Base-by-base conservation (phyloP, 2,329 filamentous ascomycete species). In the Exophiala calicioides region DNA sequence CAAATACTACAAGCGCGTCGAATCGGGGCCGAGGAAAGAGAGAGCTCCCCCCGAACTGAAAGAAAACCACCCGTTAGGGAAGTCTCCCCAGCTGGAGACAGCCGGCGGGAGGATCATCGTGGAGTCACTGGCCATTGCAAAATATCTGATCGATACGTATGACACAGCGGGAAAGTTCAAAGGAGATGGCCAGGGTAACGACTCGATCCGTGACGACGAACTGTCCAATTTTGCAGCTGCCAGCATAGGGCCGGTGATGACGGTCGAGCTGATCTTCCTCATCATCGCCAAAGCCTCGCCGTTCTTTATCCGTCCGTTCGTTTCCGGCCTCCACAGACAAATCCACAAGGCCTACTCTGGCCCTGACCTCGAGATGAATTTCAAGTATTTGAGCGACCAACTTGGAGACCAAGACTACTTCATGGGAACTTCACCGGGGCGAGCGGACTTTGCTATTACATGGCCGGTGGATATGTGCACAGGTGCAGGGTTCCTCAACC, bases 41-140 rank as follows among this genome's bases (percentile, higher is more conserved):
- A 44, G 57, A 20, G 73, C 87, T 12, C 90, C 90, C 1, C 72
- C 80, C 0, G 85, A 87, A 59, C 77, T 96, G 30, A 84, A 85
- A 61, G 75, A 88, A 55, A 71, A 94, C 29, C 90, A 95, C 61
- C 85, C 88, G 0, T 75, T 96, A 3, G 91, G 91, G 50, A 95
- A 95, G 66, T 89, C 88, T 2, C 91, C 90, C 5, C 48, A 53
- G 26, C 43, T 58, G 10, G 55, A 62, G 30, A 62, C 62, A 16
- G 47, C 52, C n/a, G 58, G 61, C 26, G 61, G 58, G 2, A 43
- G 57, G 20, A 41, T 55, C 5, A 56, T 68, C 26, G 53, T 59
- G n/a, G 65, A 68, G 47, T 57, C 55, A n/a, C 41, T 56, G 15
- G 59, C 60, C 10, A 65, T 68, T 16, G 53, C 55, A 1, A 57